A percentile compares a stretch with the other conserved stretches of the same genome.
phyloP scores from a whole-genome alignment of 2,329 filamentous ascomycete genomes.

The Chrysoporthe cubensis region DNA sequence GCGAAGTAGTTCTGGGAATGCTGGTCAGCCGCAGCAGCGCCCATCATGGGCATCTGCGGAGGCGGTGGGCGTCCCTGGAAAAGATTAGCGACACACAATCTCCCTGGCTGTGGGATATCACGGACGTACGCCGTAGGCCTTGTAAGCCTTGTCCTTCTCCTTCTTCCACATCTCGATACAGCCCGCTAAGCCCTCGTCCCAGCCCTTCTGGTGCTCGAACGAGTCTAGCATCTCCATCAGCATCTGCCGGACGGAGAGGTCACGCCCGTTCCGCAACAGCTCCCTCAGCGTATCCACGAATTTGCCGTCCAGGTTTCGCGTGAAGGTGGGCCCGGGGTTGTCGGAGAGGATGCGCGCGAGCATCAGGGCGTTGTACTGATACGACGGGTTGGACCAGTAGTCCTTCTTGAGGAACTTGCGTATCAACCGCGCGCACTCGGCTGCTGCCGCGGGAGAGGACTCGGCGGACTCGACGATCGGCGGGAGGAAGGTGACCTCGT shows the following conservation, averaged over 20 bases:
- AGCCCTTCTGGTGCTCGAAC: conserved; percentile 71
- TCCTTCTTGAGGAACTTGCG: conserved; percentile 81
- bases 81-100: conserved; percentile 16
- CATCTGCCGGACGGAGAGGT: conserved; percentile 81
- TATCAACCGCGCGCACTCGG: conserved; percentile 78
- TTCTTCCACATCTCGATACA: conserved; percentile 87
- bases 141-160: conserved; percentile 72
- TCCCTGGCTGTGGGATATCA: background rate
- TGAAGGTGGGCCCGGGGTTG: conserved; percentile 89
- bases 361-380: conserved; percentile 97
- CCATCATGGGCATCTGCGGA: conserved; percentile 45
- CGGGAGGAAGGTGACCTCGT: conserved; percentile 91
- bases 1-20: conserved; percentile 63
- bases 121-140: conserved; percentile 52
- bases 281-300: conserved; percentile 79
- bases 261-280: conserved; percentile 70
- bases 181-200: conserved; percentile 73
- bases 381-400: conserved; percentile 65
- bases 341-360: conserved; percentile 88
- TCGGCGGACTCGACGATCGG: conserved; percentile 94
- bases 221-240: conserved; percentile 83
- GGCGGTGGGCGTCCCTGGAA: conserved; percentile 33
- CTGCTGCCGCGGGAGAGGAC: conserved; percentile 83
- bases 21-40: conserved; percentile 37
- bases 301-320: conserved; percentile 84